These are phyloP conservation scores for Fusarium nodosum DNA, from an alignment of 2,329 filamentous ascomycete species.

Conservation along the genomic window DNA sequence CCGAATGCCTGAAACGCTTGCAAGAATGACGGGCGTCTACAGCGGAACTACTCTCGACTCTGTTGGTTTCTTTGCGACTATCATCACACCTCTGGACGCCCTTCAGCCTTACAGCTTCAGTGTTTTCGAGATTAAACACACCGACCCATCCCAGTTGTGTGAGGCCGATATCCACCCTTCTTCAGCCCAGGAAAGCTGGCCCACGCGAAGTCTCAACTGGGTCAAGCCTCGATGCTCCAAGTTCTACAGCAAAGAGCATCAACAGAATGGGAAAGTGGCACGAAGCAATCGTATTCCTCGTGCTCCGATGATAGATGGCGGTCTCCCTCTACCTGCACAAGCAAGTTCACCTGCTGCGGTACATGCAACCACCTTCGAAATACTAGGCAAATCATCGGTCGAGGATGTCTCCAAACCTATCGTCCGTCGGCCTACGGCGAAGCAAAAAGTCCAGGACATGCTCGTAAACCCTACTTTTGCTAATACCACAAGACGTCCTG, in stretches of 20 bases:
- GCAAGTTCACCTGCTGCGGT: constrained; percentile 7
- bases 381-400: constrained; percentile 1
- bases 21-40: constrained; percentile 70
- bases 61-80: constrained; percentile 73
- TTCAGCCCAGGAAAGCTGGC: constrained; percentile 18
- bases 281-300: constrained; percentile 21
- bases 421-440: constrained; percentile 54
- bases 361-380: constrained; percentile 23
- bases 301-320: constrained; percentile 33
- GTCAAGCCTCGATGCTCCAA: constrained; percentile 19
- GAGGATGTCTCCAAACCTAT: constrained; percentile 33
- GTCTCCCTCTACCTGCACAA: constrained; percentile 24
- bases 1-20: constrained; percentile 67
- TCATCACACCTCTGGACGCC: constrained; percentile 69
- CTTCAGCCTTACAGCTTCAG: constrained; percentile 63
- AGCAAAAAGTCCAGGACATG: constrained; percentile 59
- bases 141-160: constrained; percentile 44
- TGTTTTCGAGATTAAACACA: constrained; percentile 64
- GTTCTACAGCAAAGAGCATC: not conserved
- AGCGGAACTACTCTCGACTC: constrained; percentile 67
- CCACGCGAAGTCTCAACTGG: constrained; percentile 28
- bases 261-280: constrained; percentile 3
- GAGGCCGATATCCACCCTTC: constrained; percentile 22
- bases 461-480: constrained; percentile 60
- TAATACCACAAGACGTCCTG: constrained; percentile 56